Evolutionary conservation across 2,329 filamentous ascomycete genomes (phyloP).

Genomic region (Calonectria naviculata): DNA sequence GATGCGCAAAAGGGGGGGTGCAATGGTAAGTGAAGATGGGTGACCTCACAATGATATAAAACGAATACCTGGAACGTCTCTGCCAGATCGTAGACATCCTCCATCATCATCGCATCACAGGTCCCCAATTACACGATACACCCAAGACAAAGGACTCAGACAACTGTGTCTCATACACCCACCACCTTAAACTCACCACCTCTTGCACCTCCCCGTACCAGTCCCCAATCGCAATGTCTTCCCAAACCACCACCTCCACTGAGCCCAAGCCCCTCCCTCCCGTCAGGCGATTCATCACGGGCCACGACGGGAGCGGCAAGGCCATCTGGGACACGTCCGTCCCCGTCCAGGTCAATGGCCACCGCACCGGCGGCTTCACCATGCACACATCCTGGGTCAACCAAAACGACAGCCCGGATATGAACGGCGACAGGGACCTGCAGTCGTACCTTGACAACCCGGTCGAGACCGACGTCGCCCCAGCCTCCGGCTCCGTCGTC

Average conservation of each 20-base stretch:
- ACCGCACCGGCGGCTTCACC: conserved; percentile 31
- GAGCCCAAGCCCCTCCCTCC: conserved; percentile 27
- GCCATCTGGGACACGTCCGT: conserved; percentile 32
- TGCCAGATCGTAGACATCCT: background rate
- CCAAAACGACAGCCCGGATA: conserved; percentile 21
- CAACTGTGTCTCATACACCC: background rate
- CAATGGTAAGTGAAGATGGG: background rate
- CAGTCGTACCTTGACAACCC: conserved; percentile 30
- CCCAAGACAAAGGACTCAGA: background rate
- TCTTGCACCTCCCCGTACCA: background rate
- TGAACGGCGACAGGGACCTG: conserved; percentile 29
- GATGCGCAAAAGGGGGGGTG: background rate
- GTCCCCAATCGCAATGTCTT: conserved; percentile 21
- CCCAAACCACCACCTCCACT: conserved; percentile 13
- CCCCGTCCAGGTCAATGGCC: conserved; percentile 23
- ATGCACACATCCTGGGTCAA: conserved; percentile 33
- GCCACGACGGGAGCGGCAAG: conserved; percentile 30
- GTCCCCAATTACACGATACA: background rate
- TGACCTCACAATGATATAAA: background rate
- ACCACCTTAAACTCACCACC: background rate
- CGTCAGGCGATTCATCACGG: conserved; percentile 35
- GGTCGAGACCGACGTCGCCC: conserved; percentile 29
- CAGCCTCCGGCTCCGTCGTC: conserved; percentile 29
- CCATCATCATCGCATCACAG: background rate
- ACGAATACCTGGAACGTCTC: background rate